These are phyloP conservation scores for Heterobasidion irregulare DNA, from an alignment of 1,284 basidiomycete genomes.

Conservation along the genomic window DNA sequence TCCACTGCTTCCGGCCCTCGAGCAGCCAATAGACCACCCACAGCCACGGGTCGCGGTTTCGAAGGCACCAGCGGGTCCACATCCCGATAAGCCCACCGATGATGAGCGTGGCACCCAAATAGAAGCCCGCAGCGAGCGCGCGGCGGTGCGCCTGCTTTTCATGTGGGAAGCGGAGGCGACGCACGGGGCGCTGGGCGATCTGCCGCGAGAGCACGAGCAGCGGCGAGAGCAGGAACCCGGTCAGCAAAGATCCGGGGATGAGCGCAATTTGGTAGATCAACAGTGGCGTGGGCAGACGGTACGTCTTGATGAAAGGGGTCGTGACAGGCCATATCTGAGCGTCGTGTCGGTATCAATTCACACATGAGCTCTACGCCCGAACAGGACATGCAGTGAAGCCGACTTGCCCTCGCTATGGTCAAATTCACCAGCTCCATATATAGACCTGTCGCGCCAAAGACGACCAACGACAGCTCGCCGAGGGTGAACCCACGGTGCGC, in stretches of 20 bases:
- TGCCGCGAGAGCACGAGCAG: conserved; percentile 89
- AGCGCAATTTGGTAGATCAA: conserved; percentile 91
- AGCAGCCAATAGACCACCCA: conserved; percentile 77
- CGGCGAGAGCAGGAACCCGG: conserved; percentile 92
- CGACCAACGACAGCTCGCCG: conserved; percentile 86
- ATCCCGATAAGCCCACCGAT: conserved; percentile 83
- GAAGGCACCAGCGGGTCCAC: conserved; percentile 89
- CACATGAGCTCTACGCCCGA: background rate
- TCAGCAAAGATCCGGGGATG: conserved; percentile 86
- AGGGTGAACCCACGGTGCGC: conserved; percentile 92
- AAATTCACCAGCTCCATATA: conserved; percentile 82
- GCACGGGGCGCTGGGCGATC: conserved; percentile 86
- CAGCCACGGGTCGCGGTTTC: conserved; percentile 81
- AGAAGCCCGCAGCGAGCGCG: conserved; percentile 83
- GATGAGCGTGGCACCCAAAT: conserved; percentile 70
- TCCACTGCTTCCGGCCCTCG: conserved; percentile 75
- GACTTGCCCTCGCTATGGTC: conserved; percentile 68
- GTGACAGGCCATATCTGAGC: conserved; percentile 69
- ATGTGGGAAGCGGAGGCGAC: conserved; percentile 82
- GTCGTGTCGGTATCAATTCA: background rate
- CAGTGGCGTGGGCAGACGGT: conserved; percentile 87
- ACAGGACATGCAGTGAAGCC: background rate
- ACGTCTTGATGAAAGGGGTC: conserved; percentile 88
- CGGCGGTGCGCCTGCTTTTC: conserved; percentile 83
- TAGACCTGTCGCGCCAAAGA: conserved; percentile 81